Base-by-base conservation (phyloP, 345 rosid genomes). In the Tarenaya hassleriana region DNA sequence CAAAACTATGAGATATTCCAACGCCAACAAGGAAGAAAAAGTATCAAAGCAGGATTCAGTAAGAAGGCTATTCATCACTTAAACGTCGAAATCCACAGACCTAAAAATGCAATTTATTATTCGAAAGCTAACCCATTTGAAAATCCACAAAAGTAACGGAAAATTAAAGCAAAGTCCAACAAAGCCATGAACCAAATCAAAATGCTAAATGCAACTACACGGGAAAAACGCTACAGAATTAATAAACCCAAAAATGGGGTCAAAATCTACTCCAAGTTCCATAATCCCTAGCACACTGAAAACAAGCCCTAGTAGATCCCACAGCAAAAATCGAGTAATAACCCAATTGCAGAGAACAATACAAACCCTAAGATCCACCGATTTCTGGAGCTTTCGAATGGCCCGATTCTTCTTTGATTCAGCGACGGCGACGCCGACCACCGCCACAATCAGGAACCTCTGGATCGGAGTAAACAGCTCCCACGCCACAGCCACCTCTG, bases 301-400 rank as follows among this genome's bases (percentile, higher is more conserved):
- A 24, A 2, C 2, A 24, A 24, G 29, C 2, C 29, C 2, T n/a
- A n/a, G n/a, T n/a, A 16, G 29, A 34, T 60, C 27, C 12, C 17
- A 55, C 31, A 12, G 32, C 40, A 35, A 44, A 33, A 32, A 34
- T 24, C 29, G 5, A 24, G 29, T 24, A 24, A 24, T 2, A 24
- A 24, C 29, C 29, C 29, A 24, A 24, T 2, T 24, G 3, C 29
- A 5, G 2, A 24, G 29, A 24, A 24, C 46, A 34, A 11, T 13
- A 64, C 95, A 29, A 48, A 85, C 95, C 89, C 95, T 83, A 4
- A 81, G 75, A 38, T 83, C 73, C 38, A 92, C 85, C 0, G 97
- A 79, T 27, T 75, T 80, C 52, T 58, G 69, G 17, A 92, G 95
- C 65, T 77, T 76, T 19, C 59, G 64, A 44, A 88, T 81, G 40